Evolutionary conservation across 1,139 yeast species (phyloP).

Genomic region (Lodderomyces pseudojiufengensis): DNA sequence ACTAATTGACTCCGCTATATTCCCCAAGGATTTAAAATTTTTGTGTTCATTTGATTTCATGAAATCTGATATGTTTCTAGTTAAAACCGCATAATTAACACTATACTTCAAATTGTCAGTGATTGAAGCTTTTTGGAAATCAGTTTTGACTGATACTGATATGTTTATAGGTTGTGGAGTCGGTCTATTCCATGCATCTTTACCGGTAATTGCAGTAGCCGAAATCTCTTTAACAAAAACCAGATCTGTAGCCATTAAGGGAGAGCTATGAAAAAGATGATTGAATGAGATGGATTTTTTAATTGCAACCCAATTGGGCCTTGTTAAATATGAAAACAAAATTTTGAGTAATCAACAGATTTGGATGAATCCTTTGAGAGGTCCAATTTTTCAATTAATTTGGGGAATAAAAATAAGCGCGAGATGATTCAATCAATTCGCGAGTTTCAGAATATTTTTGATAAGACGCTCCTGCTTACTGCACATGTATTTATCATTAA

Average conservation of each 20-base stretch:
- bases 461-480: too few relatives aligned
- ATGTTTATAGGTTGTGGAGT: constrained; percentile 67
- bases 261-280: constrained; percentile 13
- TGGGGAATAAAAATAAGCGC: too few relatives aligned
- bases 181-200: constrained; percentile 73
- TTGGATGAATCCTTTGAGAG: too few relatives aligned
- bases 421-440: too few relatives aligned
- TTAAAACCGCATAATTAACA: constrained; percentile 81
- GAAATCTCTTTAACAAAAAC: constrained; percentile 58
- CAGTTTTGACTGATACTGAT: constrained; percentile 59
- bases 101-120: constrained; percentile 80
- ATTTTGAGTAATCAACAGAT: too few relatives aligned
- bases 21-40: constrained; percentile 51
- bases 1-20: constrained; percentile 55
- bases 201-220: constrained; percentile 65
- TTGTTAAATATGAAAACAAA: constrained; percentile 8
- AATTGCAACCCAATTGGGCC: constrained; percentile 17
- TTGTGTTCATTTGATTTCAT: constrained; percentile 43
- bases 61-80: constrained; percentile 55
- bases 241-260: constrained; percentile 38
- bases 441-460: too few relatives aligned
- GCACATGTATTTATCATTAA: too few relatives aligned
- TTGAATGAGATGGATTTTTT: constrained; percentile 14
- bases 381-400: too few relatives aligned
- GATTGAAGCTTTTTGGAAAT: constrained; percentile 64